phyloP scores from a whole-genome alignment of 345 rosid species.

The Kandelia obovata region DNA sequence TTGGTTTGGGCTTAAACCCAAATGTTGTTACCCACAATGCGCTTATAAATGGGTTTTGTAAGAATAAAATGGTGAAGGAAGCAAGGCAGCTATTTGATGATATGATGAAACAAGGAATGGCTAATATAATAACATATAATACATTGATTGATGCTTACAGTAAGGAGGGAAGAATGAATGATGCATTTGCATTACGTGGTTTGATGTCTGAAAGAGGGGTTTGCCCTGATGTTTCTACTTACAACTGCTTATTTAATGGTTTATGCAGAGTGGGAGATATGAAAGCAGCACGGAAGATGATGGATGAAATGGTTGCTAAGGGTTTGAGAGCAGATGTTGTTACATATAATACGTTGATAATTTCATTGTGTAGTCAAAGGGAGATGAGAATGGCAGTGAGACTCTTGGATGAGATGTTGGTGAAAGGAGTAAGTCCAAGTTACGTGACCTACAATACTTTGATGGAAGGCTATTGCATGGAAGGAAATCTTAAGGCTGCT shows the following conservation, averaged over 20 bases:
- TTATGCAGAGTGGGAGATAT: slow-evolving; percentile 48
- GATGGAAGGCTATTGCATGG: slow-evolving; percentile 69
- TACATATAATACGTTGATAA: slow-evolving; percentile 64
- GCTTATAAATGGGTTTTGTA: slow-evolving; percentile 67
- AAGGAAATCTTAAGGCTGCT: slow-evolving; percentile 71
- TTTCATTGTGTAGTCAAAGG: slow-evolving; percentile 54
- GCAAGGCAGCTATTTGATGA: slow-evolving; percentile 48
- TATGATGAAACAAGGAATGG: slow-evolving; percentile 38
- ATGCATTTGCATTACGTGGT: slow-evolving; percentile 47
- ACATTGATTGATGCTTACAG: slow-evolving; percentile 68
- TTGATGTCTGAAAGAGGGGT: slow-evolving; percentile 50
- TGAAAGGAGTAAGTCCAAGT: slow-evolving; percentile 51
- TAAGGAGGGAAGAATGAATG: slow-evolving; percentile 49
- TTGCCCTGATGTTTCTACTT: slow-evolving; percentile 49
- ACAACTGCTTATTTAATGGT: slow-evolving; percentile 72
- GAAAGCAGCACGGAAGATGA: slow-evolving; percentile 36
- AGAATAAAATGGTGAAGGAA: slow-evolving; percentile 54
- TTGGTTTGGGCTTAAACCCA: slow-evolving; percentile 44
- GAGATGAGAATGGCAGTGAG: slow-evolving; percentile 54
- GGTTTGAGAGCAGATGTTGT: slow-evolving; percentile 48
- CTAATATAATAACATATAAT: slow-evolving; percentile 51
- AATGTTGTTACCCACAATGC: slow-evolving; percentile 57
- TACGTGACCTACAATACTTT: slow-evolving; percentile 62
- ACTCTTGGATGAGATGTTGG: slow-evolving; percentile 51
- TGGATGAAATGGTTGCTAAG: slow-evolving; percentile 40